Evolutionary conservation across 345 rosid species (phyloP), one percentile per base, ranked within the genome.

Genomic region (Heritiera littoralis): DNA sequence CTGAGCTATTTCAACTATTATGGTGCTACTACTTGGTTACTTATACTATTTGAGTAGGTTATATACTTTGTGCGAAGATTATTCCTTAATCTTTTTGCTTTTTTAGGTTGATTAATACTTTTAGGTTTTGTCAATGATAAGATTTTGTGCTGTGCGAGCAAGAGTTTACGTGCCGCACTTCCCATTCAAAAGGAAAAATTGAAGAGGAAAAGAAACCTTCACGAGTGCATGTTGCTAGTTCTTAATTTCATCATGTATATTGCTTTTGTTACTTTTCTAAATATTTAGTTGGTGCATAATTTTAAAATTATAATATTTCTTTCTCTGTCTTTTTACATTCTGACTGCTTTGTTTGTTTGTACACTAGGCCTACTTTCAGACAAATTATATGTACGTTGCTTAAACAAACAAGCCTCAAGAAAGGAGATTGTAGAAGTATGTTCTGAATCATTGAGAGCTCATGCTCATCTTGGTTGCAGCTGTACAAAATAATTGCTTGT

Each of bases 381-480:
- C 30, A 95, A 93, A 80, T 83, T 95, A 79, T 95, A 92, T 81
- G 93, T 91, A 84, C 89, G 97, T 81, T 81, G 89, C 81, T 81
- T 95, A 77, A 86, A 83, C 91, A 92, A 79, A 85, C 92, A 83
- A 66, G 88, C 98, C 74, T 81, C 94, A 66, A 87, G 80, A 84
- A 64, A 74, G 78, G 98, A 93, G 65, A 82, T 95, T 52, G 89
- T 89, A 66, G 95, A 95, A 85, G 97, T 95, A 89, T 83, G 84
- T 66, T 41, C 49, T 41, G 40, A 18, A 38, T 80, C 43, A 15
- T 70, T 81, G 35, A 58, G 63, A 77, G 64, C 71, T 79, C 66
- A 54, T 18, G 54, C 68, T 56, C 61, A 56, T 46, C 66, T 70
- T 75, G 13, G 28, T 60, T 60, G 58, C 49, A 56, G 13, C 8